These are phyloP conservation scores for Periconia sp. DNA, from an alignment of 2,329 filamentous ascomycete species.

Conservation along the genomic window DNA sequence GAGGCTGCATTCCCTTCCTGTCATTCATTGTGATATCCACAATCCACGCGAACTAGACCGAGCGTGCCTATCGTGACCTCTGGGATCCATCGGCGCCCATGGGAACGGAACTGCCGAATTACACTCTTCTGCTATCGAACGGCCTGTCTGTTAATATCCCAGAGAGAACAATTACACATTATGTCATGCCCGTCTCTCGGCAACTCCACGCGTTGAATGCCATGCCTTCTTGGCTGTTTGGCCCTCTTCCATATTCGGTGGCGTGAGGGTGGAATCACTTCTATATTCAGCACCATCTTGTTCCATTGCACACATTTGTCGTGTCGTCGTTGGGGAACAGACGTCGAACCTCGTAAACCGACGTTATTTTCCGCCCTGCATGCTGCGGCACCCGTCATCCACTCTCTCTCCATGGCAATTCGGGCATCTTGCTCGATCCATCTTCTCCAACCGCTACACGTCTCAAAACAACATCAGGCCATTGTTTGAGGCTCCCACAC, in stretches of 20 bases:
- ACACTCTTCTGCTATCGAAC: no score
- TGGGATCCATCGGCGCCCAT: not conserved
- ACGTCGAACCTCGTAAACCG: no score
- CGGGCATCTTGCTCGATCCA: conserved; percentile 2
- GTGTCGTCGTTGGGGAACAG: no score
- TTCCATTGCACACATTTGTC: not conserved
- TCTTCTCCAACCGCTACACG: conserved; percentile 2
- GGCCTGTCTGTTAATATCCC: no score
- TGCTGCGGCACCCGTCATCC: no score
- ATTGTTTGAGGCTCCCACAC: conserved; percentile 25
- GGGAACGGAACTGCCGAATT: not conserved
- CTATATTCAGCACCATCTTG: not conserved
- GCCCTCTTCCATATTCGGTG: not conserved
- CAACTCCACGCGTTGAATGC: no score
- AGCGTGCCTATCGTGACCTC: not conserved
- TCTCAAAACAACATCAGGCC: conserved; percentile 35
- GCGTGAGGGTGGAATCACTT: not conserved
- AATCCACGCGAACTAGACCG: not conserved
- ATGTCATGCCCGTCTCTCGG: not conserved
- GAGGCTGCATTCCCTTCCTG: conserved; percentile 5
- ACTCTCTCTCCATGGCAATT: conserved; percentile 4
- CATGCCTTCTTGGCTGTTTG: not conserved
- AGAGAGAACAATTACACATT: not conserved
- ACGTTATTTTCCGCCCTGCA: no score
- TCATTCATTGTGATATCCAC: no score